Evolutionary conservation across 371 early-diverging fungal genomes (phyloP), one percentile per base, ranked within the genome.

Genomic region (Apophysomyces trapeziformis): DNA sequence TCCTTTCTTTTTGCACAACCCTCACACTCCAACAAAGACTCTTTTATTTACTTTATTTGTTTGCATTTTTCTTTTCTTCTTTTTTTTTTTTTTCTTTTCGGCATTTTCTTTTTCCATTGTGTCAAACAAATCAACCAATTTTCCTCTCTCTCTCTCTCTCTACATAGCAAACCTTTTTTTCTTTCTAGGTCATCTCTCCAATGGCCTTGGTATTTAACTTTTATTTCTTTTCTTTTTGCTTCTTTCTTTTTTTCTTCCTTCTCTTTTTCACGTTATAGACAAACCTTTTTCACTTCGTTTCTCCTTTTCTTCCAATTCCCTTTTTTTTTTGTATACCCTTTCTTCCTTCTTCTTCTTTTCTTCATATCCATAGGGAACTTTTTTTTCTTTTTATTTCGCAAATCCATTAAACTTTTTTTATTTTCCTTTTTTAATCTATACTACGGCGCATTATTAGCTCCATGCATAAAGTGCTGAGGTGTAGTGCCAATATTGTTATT

Each of bases 1-100:
- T 11, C 21, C 16, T 43, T 56, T 37, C 56, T 39, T 44, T 38
- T 65, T 26, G 38, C 37, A 35, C 43, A 65, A 8, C 58, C 46
- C 21, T 39, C 35, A 18, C 14, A 38, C 38, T 37, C 61, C 44
- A 16, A 63, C 0, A 59, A 44, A 58, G 18, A 47, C 13, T 16
- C 43, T 44, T 26, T 54, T 47, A 13, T 58, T 18, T 38, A 38
- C 50, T 37, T 18, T 61, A 12, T 61, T 36, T 59, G 38, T 63
- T 18, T 60, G 44, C 58, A 46, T 50, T 38, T 38, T 59, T 58
- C 50, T 59, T 59, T 59, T 13, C 50, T 21, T 13, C 16, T 71
- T 67, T 44, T 39, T 26, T 57, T 57, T 46, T 26, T 26, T 26
- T 26, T 18, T 60, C 57, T 61, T 61, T 32, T 26, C 44, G 7